A percentile compares a stretch with the other conserved stretches of the same genome.
phyloP scores from a whole-genome alignment of 257 asterid genomes.

The Plantago major region DNA sequence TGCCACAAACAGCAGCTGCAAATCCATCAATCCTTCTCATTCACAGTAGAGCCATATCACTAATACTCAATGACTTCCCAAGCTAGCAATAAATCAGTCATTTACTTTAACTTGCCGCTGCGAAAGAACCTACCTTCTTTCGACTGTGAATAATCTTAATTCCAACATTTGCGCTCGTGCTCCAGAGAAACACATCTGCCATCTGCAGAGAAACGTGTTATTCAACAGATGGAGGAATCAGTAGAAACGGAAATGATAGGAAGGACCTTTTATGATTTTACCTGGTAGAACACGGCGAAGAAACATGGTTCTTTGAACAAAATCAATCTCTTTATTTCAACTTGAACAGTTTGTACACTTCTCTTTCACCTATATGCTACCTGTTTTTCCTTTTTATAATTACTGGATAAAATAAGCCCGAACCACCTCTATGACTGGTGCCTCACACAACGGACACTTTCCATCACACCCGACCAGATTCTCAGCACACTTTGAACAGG shows the following conservation, averaged over 20 bases:
- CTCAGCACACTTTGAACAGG: constrained; percentile 78
- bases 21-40: neutral
- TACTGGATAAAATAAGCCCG: constrained; percentile 63
- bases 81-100: constrained; percentile 4
- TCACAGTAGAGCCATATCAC: constrained; percentile 6
- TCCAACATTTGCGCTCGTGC: neutral
- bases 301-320: constrained; percentile 1
- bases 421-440: constrained; percentile 74
- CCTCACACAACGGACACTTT: constrained; percentile 85
- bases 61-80: constrained; percentile 10
- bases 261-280: neutral
- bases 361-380: neutral
- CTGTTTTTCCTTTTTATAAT: constrained; percentile 8
- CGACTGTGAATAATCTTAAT: too few species aligned
- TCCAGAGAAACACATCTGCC: neutral
- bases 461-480: constrained; percentile 41
- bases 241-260: neutral
- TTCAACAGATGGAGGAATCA: neutral
- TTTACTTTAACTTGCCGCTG: too few species aligned
- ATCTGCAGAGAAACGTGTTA: neutral
- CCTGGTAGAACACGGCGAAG: constrained; percentile 12
- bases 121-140: too few species aligned
- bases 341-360: constrained; percentile 8
- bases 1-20: constrained; percentile 4
- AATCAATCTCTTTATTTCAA: constrained; percentile 17